Evolutionary conservation across 805 yeast genomes (phyloP).

Genomic region (Yamadazyma endophytica): DNA sequence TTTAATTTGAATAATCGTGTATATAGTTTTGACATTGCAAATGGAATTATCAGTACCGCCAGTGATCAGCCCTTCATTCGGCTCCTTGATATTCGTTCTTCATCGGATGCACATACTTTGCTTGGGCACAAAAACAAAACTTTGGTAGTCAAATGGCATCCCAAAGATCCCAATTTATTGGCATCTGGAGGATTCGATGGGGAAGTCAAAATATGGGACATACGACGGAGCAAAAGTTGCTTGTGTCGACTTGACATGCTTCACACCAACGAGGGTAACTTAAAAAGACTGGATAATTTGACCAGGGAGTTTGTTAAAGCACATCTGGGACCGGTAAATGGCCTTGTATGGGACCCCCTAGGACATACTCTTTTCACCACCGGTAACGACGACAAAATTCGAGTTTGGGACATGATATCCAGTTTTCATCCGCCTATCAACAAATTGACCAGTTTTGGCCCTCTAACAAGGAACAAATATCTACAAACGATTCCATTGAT

Average conservation of each 20-base stretch:
- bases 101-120: conserved; percentile 69
- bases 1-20: conserved; percentile 62
- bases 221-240: conserved; percentile 63
- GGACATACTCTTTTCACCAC: conserved; percentile 63
- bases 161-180: conserved; percentile 52
- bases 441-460: conserved; percentile 71
- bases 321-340: conserved; percentile 76
- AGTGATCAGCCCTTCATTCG: conserved; percentile 66
- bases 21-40: conserved; percentile 58
- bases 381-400: conserved; percentile 76
- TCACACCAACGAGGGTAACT: conserved; percentile 28
- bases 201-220: conserved; percentile 80
- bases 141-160: conserved; percentile 70
- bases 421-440: conserved; percentile 44
- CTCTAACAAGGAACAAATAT: conserved; percentile 63
- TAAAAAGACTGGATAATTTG: conserved; percentile 17
- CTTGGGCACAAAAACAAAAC: conserved; percentile 57
- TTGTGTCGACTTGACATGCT: conserved; percentile 59
- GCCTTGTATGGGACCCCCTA: conserved; percentile 64
- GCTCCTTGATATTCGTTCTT: conserved; percentile 67
- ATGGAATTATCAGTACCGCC: conserved; percentile 68
- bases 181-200: conserved; percentile 85
- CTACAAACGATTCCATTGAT: conserved; percentile 48
- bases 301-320: conserved; percentile 47
- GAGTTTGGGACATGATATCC: conserved; percentile 67